Percentiles rank a stretch among this genome's conserved stretches.
phyloP scores from a whole-genome alignment of 345 rosid genomes.

The Hypericum androsaemum region DNA sequence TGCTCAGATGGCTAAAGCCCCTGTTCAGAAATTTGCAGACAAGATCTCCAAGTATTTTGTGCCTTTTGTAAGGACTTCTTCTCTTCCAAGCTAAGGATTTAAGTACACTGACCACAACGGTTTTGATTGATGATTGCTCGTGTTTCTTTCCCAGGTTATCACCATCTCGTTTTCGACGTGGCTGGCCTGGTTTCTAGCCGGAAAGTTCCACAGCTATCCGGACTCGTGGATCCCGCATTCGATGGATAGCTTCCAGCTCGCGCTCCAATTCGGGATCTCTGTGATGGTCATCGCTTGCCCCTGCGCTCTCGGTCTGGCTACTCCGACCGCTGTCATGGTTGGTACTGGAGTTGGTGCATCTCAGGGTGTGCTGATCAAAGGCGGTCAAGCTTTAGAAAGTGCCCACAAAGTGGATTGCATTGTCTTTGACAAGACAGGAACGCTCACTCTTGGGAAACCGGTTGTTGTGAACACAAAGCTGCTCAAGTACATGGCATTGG shows the following conservation, averaged over 20 bases:
- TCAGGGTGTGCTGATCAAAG: slow-evolving; percentile 84
- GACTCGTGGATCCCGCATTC: slow-evolving; percentile 86
- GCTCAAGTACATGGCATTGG: slow-evolving; percentile 52
- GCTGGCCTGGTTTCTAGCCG: slow-evolving; percentile 87
- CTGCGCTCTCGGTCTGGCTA: slow-evolving; percentile 94
- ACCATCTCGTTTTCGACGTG: slow-evolving; percentile 70
- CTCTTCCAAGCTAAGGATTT: background rate
- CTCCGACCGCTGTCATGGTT: slow-evolving; percentile 99
- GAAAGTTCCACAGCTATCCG: slow-evolving; percentile 70
- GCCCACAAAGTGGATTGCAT: slow-evolving; percentile 86
- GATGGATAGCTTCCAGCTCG: slow-evolving; percentile 87
- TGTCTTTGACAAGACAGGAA: slow-evolving; percentile 97
- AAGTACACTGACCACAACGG: background rate
- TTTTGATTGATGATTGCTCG: background rate
- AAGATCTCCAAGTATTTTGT: slow-evolving; percentile 79
- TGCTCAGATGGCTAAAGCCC: slow-evolving; percentile 96
- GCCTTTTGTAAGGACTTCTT: slow-evolving; percentile 48
- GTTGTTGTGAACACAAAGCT: slow-evolving; percentile 71
- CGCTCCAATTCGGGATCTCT: slow-evolving; percentile 95
- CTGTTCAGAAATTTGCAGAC: slow-evolving; percentile 90
- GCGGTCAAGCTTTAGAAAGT: slow-evolving; percentile 87
- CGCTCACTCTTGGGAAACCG: slow-evolving; percentile 87
- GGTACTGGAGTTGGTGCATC: slow-evolving; percentile 99
- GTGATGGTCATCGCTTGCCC: slow-evolving; percentile 99
- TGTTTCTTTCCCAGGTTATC: slow-evolving; percentile 44